Base-by-base conservation (phyloP, 208 protist genomes). In the Acanthamoeba triangularis region DNA sequence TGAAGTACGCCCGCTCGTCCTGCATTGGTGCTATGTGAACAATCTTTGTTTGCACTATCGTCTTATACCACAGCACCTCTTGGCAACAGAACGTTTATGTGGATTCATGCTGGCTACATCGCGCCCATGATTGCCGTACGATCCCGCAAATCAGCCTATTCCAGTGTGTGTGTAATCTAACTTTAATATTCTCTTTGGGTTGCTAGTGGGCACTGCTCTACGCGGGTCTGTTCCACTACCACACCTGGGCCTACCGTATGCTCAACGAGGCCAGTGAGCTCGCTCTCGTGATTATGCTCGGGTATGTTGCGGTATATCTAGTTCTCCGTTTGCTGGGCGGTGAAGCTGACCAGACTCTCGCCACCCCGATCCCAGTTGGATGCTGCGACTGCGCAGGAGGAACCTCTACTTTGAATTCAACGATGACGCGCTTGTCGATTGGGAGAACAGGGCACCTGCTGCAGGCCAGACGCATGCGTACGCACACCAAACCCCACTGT, bases 371-470 rank as follows among this genome's bases (percentile, higher is more conserved):
- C 30, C 2, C 41, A 82, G 74, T 28, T 82, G 74, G 74, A 33
- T 82, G 14, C 33, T 82, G 23, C 74, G 74, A 54, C 23, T 82
- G 41, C 74, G 74, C 41, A 82, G 74, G 44, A 82, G 74, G 74
- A 82, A 82, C 44, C 20, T 82, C 41, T 82, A 82, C 41, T 82
- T 82, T 28, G 74, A 82, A 18, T 82, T 82, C 20, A 82, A 82
- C 37, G 74, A 82, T 20, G 74, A 82, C 25, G 74, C 74, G 11
- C 74, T 82, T 0, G 23, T 52, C 23, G 74, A 82, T 28, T 82
- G 74, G 74, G 74, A 82, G 74, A 82, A 52, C 41, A 65, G 59
- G 59, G 23, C 14, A 23, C 23, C 59, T 10, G 59, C 16, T 0
- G 59, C 59, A 8, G 25, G 20, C 59, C 59, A 63, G 59, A 0